Conservation (phyloP, 2,329 filamentous ascomycete species). For the Blastomyces emzantsi region DNA sequence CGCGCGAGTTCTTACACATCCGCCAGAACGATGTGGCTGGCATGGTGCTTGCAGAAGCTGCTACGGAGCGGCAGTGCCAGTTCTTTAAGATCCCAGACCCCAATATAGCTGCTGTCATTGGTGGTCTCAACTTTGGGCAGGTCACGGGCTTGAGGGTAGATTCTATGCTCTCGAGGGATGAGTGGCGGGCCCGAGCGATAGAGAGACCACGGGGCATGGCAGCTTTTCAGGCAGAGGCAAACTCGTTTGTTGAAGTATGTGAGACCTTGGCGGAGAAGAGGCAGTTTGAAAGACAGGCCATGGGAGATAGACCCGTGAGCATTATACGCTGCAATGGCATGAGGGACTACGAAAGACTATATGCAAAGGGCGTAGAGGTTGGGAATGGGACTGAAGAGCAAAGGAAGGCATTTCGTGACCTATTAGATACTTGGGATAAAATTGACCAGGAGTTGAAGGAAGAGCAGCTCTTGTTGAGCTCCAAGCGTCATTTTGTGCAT, state of each 20-base stretch:
- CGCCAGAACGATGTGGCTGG: conserved; percentile 24
- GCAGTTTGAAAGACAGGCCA: conserved; percentile 23
- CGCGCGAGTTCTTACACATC: conserved; percentile 32
- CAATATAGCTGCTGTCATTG: conserved; percentile 26
- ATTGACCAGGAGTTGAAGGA: conserved; percentile 23
- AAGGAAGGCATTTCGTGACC: conserved; percentile 21
- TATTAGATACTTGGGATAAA: conserved; percentile 26
- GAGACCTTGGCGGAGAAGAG: conserved; percentile 23
- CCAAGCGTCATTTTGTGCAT: conserved; percentile 23
- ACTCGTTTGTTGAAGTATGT: conserved; percentile 20
- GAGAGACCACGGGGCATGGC: conserved; percentile 22
- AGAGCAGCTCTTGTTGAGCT: conserved; percentile 28
- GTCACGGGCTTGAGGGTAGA: conserved; percentile 27
- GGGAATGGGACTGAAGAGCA: conserved; percentile 30
- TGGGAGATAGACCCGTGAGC: conserved; percentile 27
- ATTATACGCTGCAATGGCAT: conserved; percentile 29
- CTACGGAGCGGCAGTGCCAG: conserved; percentile 27
- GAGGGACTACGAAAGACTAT: conserved; percentile 28
- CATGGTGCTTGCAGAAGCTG: conserved; percentile 32
- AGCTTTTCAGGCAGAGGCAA: conserved; percentile 21
- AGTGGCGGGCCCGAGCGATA: conserved; percentile 28
- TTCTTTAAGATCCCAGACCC: conserved; percentile 27
- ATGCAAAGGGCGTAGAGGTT: conserved; percentile 24
- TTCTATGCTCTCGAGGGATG: conserved; percentile 25
- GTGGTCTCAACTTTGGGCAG: conserved; percentile 24